Base-by-base conservation (phyloP, 2,329 filamentous ascomycete species). In the Scedosporium aurantiacum region DNA sequence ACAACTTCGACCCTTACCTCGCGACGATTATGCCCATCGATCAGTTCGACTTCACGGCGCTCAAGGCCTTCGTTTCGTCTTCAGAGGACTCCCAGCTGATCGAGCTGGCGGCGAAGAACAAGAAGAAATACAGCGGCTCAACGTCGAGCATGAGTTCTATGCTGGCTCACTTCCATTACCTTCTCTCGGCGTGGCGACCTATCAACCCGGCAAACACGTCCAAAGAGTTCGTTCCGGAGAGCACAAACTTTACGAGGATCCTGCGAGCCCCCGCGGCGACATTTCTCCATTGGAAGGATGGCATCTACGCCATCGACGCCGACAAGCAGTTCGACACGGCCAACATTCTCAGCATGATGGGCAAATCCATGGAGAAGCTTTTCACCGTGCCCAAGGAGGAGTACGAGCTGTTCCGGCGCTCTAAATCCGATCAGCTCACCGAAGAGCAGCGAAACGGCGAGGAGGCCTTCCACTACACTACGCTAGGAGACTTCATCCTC, bases 1-100 rank as follows among this genome's bases (percentile, higher is more conserved):
- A 86, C 80, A 99, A 99, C 71, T 99, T 99, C 68, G 93, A 99
- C 70, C 94, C 95, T 0, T 97, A 97, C 69, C 81, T 99, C 21
- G 85, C 91, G 63, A 86, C 85, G 60, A 95, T 99, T 67, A 97
- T 97, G 91, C 92, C 94, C 1, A 86, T 94, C 16, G 78, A 83
- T 2, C 90, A 99, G 69, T 99, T 99, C 69, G 90, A 99, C 69
- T 99, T 96, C 72, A 82, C 89, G 62, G 86, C 91, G 3, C 74
- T 99, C 60, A 90, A 89, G 71, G 81, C 86, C 64, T 99, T 96
- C 72, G 85, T 96, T 65, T 97, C 92, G 0, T 97, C 94, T 0
- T 97, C 93, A 8, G 86, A 89, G 70, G 94, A 99, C 70, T 73
- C 76, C 5, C 84, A 80, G 4, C 79, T 99, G 12, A 81, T 87